Base-by-base conservation (phyloP, 1,284 basidiomycete genomes). In the Moesziomyces sp. region DNA sequence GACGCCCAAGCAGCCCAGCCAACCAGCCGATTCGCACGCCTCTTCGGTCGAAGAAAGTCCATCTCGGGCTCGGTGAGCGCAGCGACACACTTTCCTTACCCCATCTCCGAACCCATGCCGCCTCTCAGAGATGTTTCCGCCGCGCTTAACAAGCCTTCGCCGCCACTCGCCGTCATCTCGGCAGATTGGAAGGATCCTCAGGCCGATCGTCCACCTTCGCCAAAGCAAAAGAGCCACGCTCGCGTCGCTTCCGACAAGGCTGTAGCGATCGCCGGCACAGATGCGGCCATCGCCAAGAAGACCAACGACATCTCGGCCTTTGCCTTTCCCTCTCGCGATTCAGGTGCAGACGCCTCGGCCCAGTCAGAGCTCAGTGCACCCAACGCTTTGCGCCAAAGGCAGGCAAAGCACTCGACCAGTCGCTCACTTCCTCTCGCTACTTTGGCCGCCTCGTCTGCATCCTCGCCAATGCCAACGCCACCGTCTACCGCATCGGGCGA, bases 31-130 rank as follows among this genome's bases (percentile, higher is more conserved):
- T 47, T 71, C 18, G 46, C 68, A 2, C 53, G 62, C 13, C 38
- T 71, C 26, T 71, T 71, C 26, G 58, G 61, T 10, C 68, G 68
- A 10, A 55, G 62, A 38, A 71, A 71, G 55, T 71, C 62, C 21
- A 38, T 60, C 19, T 71, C 68, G 11, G 52, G 48, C 21, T 48
- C 65, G 14, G 30, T 40, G 38, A 38, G 35, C 35, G 35, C 35
- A 38, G 1, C 35, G 14, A 38, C 35, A 9, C 40, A 43, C 26
- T 35, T 24, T 28, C 13, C 57, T 19, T 13, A n/a, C 26, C 62
- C 58, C 21, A 30, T 40, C 11, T 43, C 40, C n/a, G 18, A 68
- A 16, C 59, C 59, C 4, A n/a, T 68, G 0, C 65, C 65, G 14
- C 43, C 52, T 21, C 55, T 68, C 16, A 43, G 16, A 44, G 52